Evolutionary conservation across 495 filamentous ascomycete species (phyloP).

Genomic region (Antarctomyces pellizariae): DNA sequence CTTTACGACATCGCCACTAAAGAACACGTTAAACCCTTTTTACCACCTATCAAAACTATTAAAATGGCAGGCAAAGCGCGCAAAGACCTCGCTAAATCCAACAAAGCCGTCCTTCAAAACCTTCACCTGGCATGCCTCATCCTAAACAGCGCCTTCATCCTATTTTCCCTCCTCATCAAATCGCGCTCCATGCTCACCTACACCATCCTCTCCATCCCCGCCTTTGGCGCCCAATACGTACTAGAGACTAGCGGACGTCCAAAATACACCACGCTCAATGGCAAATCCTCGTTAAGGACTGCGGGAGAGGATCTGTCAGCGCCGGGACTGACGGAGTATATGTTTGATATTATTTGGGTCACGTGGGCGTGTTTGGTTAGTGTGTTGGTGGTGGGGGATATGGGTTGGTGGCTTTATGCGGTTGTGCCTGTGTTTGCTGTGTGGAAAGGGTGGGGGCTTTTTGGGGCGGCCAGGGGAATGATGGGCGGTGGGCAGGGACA

Average conservation of each 20-base stretch:
- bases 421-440: slow-evolving; percentile 46
- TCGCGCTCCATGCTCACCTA: slow-evolving; percentile 48
- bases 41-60: neutral
- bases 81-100: slow-evolving; percentile 73
- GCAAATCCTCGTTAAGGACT: slow-evolving; percentile 42
- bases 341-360: slow-evolving; percentile 93
- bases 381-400: slow-evolving; percentile 46
- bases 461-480: slow-evolving; percentile 41
- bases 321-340: slow-evolving; percentile 79
- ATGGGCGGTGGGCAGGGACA: slow-evolving; percentile 21
- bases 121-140: slow-evolving; percentile 50
- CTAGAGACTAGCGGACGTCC: slow-evolving; percentile 70
- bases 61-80: slow-evolving; percentile 73
- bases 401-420: slow-evolving; percentile 52
- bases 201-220: slow-evolving; percentile 44
- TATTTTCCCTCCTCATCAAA: slow-evolving; percentile 36
- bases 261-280: slow-evolving; percentile 32
- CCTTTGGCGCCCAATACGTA: slow-evolving; percentile 54
- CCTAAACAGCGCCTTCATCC: slow-evolving; percentile 49
- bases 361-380: slow-evolving; percentile 47
- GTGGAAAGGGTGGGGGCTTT: slow-evolving; percentile 43
- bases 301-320: slow-evolving; percentile 78
- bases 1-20: too few species aligned
- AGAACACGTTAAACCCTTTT: neutral
- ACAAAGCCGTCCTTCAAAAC: slow-evolving; percentile 45